Conservation (phyloP, 164 flowering plant genomes). For the Berberis vulgaris region DNA sequence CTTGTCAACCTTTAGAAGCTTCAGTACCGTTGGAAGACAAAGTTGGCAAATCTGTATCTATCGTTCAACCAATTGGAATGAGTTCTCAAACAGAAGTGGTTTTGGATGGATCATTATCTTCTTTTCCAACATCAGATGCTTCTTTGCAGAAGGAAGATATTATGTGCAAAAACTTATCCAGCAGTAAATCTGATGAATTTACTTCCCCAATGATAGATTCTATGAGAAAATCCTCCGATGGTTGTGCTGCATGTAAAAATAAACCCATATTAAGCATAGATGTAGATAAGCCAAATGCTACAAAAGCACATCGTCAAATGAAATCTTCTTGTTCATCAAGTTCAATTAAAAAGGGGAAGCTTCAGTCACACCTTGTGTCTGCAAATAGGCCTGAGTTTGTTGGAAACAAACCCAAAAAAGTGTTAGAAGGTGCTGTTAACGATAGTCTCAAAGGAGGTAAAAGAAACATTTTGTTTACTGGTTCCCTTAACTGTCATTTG, state of each 20-base stretch:
- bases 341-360: slow-evolving; percentile 51
- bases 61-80: slow-evolving; percentile 10
- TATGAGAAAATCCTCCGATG: slow-evolving; percentile 17
- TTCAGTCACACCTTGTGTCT: slow-evolving; percentile 7
- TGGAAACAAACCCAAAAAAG: slow-evolving; percentile 43
- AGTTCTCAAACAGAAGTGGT: slow-evolving; percentile 17
- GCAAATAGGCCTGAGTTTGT: slow-evolving; percentile 18
- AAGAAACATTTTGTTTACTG: slow-evolving; percentile 2
- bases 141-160: slow-evolving; percentile 14
- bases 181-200: slow-evolving; percentile 11
- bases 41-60: slow-evolving; percentile 10
- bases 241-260: slow-evolving; percentile 15
- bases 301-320: slow-evolving; percentile 23
- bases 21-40: slow-evolving; percentile 18
- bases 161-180: slow-evolving; percentile 7
- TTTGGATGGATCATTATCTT: slow-evolving; percentile 10
- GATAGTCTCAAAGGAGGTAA: slow-evolving; percentile 70
- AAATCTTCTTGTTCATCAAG: slow-evolving; percentile 39
- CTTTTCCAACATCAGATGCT: slow-evolving; percentile 14
- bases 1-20: slow-evolving; percentile 10
- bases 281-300: slow-evolving; percentile 16
- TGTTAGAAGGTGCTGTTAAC: slow-evolving; percentile 29
- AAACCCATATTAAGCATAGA: neutral
- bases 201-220: slow-evolving; percentile 2
- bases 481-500: neutral